These are phyloP conservation scores for Clonostachys byssicola DNA, from an alignment of 2,329 filamentous ascomycete genomes.

Conservation along the genomic window DNA sequence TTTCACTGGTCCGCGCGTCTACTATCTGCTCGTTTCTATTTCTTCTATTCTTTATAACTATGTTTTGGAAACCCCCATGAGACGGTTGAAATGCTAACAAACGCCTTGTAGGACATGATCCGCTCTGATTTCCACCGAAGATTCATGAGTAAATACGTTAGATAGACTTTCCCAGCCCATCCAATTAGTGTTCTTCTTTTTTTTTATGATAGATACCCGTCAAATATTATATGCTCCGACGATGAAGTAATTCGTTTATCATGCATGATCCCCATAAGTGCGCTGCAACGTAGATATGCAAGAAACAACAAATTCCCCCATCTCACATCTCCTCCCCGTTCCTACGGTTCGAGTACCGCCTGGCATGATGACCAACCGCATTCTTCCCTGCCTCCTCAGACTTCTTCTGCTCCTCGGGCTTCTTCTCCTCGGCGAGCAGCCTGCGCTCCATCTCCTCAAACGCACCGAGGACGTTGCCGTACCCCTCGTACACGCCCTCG, in stretches of 20 bases:
- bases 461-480: constrained; percentile 70
- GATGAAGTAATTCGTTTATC: too few species aligned
- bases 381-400: too few species aligned
- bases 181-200: too few species aligned
- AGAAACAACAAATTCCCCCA: too few species aligned
- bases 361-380: too few species aligned
- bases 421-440: constrained; percentile 44
- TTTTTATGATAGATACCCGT: constrained; percentile 8
- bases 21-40: neutral
- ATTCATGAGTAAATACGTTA: constrained; percentile 77
- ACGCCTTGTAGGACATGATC: constrained; percentile 62
- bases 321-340: too few species aligned
- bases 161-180: constrained; percentile 21
- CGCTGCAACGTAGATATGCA: neutral
- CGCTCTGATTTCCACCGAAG: constrained; percentile 96
- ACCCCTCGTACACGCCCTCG: constrained; percentile 68
- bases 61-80: neutral
- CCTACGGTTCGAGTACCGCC: too few species aligned
- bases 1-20: neutral
- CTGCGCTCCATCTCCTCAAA: constrained; percentile 72
- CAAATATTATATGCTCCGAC: constrained; percentile 8
- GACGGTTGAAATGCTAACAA: constrained; percentile 13
- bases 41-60: neutral
- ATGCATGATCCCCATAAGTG: neutral
- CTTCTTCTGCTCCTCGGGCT: neutral